Evolutionary conservation across 148 eudicot genomes (phyloP), one percentile per base, ranked within the genome.

Genomic region (Rhododendron henanense): DNA sequence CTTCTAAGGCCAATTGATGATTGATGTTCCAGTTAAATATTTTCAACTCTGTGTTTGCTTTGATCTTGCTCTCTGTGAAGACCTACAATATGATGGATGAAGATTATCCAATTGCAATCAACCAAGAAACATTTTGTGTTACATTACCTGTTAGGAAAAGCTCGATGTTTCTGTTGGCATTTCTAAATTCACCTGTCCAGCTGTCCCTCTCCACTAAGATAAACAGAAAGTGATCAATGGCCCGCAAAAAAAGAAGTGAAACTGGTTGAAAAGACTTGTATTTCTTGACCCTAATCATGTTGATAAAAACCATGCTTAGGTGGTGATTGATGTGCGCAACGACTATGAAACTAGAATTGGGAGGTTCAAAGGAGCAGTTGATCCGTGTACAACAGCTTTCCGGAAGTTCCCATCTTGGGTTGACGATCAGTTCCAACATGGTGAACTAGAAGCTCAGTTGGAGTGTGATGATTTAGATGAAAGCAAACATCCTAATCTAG

Each of bases 401-500:
- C 89, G 99, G 87, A 94, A 97, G 77, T 97, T 97, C 85, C 99
- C 98, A 45, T 92, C 95, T 69, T 97, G 99, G 98, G 96, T 97
- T 84, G 98, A 92, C 21, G 88, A 89, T 63, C 86, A 86, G 85
- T 89, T 93, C 67, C 89, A 90, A 83, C 78, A 90, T 65, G 86
- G 87, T 69, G 91, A 90, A 85, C 75, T 90, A 87, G 91, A 93
- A 81, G 91, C 88, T 76, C 87, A 84, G 73, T 65, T 73, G 28
- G 91, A 86, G 78, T 83, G 69, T 44, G 82, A 81, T 47, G 88
- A 85, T 76, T 79, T 84, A 71, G 81, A 87, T 78, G 90, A 86
- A 35, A 90, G 28, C 87, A 75, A 47, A 16, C 89, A 88, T 81
- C 86, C 82, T 53, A 85, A 88, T 85, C 74, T 61, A 73, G 89